Base-by-base conservation (phyloP, 1,284 basidiomycete genomes). In the Austroboletus novae-zelandiae region DNA sequence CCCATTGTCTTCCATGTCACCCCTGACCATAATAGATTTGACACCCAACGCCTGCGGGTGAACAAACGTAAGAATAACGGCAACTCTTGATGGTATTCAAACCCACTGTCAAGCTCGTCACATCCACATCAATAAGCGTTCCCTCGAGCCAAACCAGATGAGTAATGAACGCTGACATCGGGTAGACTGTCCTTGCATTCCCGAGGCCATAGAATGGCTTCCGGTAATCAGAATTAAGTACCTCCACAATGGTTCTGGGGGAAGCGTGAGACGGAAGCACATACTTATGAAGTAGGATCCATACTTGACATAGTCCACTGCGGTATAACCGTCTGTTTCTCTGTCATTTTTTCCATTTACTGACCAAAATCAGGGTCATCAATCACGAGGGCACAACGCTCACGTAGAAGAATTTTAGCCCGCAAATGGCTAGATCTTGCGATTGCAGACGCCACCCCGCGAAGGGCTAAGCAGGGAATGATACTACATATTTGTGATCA, bases 331-430 rank as follows among this genome's bases (percentile, higher is more conserved):
- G 9, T 82, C 77, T 0, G 95, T 98, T 68, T 99, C 96, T 51
- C 96, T 79, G 66, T 99, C 96, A 58, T 94, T 94, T 53, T 77
- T 79, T 14, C 84, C 78, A 66, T 98, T 99, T 50, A 99, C 92
- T 94, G 55, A 7, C 11, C 17, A 46, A 23, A 42, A 40, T 53
- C 35, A 59, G 57, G 4, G 49, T 25, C 23, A 47, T 40, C 44
- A 13, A 36, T 34, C n/a, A 20, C 7, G 27, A 46, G 40, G 29
- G 42, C 20, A 44, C 43, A 48, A 31, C 9, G 69, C 86, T 71
- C 61, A 93, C 91, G 71, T 1, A 99, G 77, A 29, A 99, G 71
- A 13, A 98, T 79, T 67, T 98, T 98, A 35, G 86, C 87, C 35
- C 78, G 78, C 14, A 98, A 74, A 9, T 78, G 77, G 4, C 72